Conservation (phyloP, 805 yeast genomes). For the Yamadazyma endophytica region DNA sequence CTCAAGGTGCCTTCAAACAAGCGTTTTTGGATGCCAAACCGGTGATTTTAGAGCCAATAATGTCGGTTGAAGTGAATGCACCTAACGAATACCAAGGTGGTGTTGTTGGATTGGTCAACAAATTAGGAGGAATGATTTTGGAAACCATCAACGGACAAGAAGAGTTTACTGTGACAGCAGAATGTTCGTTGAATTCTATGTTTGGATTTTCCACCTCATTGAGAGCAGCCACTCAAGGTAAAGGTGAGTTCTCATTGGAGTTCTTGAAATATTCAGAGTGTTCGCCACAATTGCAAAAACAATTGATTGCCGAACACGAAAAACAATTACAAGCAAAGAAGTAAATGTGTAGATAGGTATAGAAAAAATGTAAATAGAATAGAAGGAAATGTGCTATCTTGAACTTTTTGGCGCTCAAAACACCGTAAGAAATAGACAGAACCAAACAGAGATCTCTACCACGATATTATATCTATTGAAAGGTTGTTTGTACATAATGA, state of each 20-base stretch:
- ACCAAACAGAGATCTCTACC: slow-evolving; percentile 2
- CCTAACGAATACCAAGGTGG: slow-evolving; percentile 96
- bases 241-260: slow-evolving; percentile 95
- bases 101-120: slow-evolving; percentile 87
- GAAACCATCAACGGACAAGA: slow-evolving; percentile 94
- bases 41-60: slow-evolving; percentile 90
- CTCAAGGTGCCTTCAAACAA: slow-evolving; percentile 86
- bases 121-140: slow-evolving; percentile 84
- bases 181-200: slow-evolving; percentile 93
- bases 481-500: slow-evolving; percentile 16
- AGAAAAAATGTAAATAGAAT: background rate
- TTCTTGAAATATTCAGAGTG: slow-evolving; percentile 91
- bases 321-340: slow-evolving; percentile 24
- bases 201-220: slow-evolving; percentile 94
- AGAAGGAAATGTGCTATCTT: background rate
- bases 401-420: too few species aligned
- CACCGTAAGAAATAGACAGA: background rate
- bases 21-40: slow-evolving; percentile 84
- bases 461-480: slow-evolving; percentile 12
- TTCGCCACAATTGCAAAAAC: slow-evolving; percentile 83
- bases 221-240: slow-evolving; percentile 97
- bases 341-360: slow-evolving; percentile 6
- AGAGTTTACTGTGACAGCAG: slow-evolving; percentile 90
- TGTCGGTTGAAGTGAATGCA: slow-evolving; percentile 89
- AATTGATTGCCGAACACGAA: slow-evolving; percentile 77